Conservation (phyloP, 371 early-diverging fungal species). For the Syncephalastrum racemosum region DNA sequence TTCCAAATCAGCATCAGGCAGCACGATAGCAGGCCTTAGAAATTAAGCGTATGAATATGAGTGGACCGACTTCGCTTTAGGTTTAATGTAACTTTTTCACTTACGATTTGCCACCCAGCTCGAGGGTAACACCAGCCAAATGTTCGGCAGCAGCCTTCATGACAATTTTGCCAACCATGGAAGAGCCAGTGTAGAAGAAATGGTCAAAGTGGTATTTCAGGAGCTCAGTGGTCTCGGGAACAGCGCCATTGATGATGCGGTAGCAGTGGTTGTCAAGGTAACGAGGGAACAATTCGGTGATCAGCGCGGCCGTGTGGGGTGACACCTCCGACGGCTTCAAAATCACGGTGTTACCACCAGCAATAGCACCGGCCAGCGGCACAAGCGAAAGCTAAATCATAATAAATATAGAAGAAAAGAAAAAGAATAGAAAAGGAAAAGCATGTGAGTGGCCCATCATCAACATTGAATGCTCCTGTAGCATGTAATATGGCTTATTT, state of each 20-base stretch:
- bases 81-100: conserved; percentile 5
- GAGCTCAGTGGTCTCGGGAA: conserved; percentile 74
- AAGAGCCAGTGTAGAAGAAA: conserved; percentile 89
- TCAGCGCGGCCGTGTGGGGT: conserved; percentile 61
- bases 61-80: background rate
- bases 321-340: conserved; percentile 86
- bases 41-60: background rate
- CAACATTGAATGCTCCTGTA: background rate
- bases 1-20: conserved; percentile 60
- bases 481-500: background rate
- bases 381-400: conserved; percentile 61
- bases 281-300: conserved; percentile 65
- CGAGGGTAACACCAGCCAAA: conserved; percentile 77
- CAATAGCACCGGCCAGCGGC: conserved; percentile 70
- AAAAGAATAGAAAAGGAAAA: conserved; percentile 6
- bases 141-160: conserved; percentile 75
- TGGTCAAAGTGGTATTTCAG: conserved; percentile 76
- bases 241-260: conserved; percentile 78
- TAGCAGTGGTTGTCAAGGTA: conserved; percentile 74
- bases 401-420: conserved; percentile 6
- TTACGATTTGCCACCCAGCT: conserved; percentile 85
- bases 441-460: background rate
- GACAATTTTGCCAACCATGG: conserved; percentile 75
- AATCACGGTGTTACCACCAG: conserved; percentile 83
- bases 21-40: conserved; percentile 67